A percentile compares a stretch with the other conserved stretches of the same genome.
phyloP scores from a whole-genome alignment of 192 early-diverging fungal species.

The Coemansia sp. region DNA sequence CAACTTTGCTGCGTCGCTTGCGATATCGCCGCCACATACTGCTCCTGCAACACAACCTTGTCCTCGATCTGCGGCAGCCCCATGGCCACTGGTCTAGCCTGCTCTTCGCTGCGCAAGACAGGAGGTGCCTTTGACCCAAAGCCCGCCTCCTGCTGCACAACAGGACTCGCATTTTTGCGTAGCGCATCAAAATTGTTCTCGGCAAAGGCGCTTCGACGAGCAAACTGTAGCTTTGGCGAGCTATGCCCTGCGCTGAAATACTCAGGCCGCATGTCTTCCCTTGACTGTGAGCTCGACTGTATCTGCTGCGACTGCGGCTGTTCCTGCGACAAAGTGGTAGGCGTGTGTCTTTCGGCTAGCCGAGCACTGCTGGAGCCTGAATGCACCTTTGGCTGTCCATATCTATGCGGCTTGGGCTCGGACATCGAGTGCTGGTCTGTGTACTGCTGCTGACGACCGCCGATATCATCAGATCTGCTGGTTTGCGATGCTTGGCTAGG shows the following conservation, averaged over 20 bases:
- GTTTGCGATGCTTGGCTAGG: not conserved
- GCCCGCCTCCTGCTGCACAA: not conserved
- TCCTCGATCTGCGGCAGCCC: conserved; percentile 14
- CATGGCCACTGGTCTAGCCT: conserved; percentile 6
- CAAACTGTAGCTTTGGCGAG: conserved; percentile 29
- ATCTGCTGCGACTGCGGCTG: not conserved
- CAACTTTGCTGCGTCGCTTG: conserved; percentile 9
- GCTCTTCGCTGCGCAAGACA: conserved; percentile 1
- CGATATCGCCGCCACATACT: conserved; percentile 21
- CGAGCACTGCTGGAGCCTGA: conserved; percentile 15
- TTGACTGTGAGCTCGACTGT: not conserved
- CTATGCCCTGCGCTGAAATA: conserved; percentile 8
- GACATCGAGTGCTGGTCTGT: conserved; percentile 3
- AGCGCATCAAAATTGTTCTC: conserved; percentile 36
- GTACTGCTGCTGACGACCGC: conserved; percentile 3
- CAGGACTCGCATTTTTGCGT: conserved; percentile 9
- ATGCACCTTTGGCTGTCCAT: conserved; percentile 4
- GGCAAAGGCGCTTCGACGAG: conserved; percentile 11
- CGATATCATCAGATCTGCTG: not conserved
- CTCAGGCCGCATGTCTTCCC: conserved; percentile 10
- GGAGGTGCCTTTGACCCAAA: not conserved
- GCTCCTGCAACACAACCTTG: conserved; percentile 21
- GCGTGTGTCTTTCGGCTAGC: not conserved
- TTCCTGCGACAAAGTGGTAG: not conserved
- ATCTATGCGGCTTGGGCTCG: conserved; percentile 12